phyloP scores from a whole-genome alignment of 2,329 filamentous ascomycete genomes.

The Trichoderma pleuroti region DNA sequence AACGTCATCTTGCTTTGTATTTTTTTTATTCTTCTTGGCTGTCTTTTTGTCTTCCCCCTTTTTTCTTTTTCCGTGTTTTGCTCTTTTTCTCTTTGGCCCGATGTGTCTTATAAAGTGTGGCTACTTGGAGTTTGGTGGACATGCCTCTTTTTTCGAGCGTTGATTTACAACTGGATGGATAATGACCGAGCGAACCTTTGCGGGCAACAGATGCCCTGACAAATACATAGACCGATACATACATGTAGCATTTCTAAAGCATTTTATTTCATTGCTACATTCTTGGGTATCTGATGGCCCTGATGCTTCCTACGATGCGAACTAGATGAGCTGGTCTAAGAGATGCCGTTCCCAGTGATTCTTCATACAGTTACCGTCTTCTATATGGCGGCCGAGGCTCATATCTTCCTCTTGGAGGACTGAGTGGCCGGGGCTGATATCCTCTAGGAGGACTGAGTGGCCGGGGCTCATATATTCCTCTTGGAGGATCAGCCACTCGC shows the following conservation, averaged over 20 bases:
- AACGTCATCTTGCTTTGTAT: not conserved
- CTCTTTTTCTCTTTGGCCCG: not conserved
- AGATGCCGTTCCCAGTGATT: not conserved
- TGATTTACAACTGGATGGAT: not conserved
- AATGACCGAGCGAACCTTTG: not conserved
- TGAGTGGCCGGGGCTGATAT: not conserved
- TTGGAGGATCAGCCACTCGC: no score
- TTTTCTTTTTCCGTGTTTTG: not conserved
- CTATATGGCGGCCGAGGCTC: no score
- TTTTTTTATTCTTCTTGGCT: not conserved
- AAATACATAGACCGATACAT: not conserved
- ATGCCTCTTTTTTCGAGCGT: not conserved
- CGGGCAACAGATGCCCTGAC: not conserved
- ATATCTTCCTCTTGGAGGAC: not conserved
- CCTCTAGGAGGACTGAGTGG: not conserved
- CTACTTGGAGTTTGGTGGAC: not conserved
- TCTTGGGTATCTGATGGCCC: not conserved
- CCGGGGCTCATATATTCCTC: fast-evolving
- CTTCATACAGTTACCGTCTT: not conserved
- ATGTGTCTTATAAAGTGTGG: not conserved
- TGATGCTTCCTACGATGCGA: not conserved
- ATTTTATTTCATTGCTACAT: not conserved
- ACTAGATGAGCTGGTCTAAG: not conserved
- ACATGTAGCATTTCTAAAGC: not conserved
- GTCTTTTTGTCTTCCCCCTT: not conserved